phyloP scores from a whole-genome alignment of 1,284 basidiomycete genomes.

The Rhizoctonia solani region DNA sequence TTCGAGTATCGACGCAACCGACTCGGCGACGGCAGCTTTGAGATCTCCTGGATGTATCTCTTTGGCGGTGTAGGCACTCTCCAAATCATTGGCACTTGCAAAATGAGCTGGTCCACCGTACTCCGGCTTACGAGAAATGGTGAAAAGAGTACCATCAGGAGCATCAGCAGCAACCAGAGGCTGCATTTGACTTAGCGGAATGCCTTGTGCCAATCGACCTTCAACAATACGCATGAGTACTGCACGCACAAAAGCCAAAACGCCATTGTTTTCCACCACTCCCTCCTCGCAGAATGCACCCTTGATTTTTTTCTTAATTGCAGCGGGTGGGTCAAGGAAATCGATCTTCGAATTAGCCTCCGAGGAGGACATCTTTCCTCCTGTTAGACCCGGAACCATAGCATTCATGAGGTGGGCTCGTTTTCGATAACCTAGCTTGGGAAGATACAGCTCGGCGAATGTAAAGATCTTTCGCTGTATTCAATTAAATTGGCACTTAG shows the following conservation, averaged over 20 bases:
- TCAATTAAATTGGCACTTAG: constrained; percentile 14
- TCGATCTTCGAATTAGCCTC: constrained; percentile 98
- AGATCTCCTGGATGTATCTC: constrained; percentile 89
- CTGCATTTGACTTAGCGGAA: constrained; percentile 47
- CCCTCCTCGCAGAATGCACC: constrained; percentile 94
- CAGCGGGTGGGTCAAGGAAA: constrained; percentile 88
- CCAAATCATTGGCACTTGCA: constrained; percentile 64
- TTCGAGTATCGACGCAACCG: constrained; percentile 76
- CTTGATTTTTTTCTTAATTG: constrained; percentile 88
- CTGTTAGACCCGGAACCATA: constrained; percentile 95
- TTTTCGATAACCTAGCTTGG: constrained; percentile 90
- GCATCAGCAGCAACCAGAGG: constrained; percentile 70
- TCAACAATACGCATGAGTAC: constrained; percentile 79
- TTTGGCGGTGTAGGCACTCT: constrained; percentile 77
- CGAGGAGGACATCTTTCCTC: constrained; percentile 99
- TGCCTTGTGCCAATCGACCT: constrained; percentile 42
- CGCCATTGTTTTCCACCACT: constrained; percentile 87
- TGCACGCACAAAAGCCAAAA: constrained; percentile 85
- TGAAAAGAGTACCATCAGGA: constrained; percentile 83
- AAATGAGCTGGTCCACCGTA: constrained; percentile 87
- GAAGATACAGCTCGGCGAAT: constrained; percentile 94
- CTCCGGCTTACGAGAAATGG: constrained; percentile 75
- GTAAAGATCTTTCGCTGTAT: constrained; percentile 96
- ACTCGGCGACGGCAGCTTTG: constrained; percentile 80
- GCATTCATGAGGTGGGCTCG: constrained; percentile 98